These are phyloP conservation scores for Aristolochia fimbriata DNA, from an alignment of 164 flowering plant species.

Conservation along the genomic window DNA sequence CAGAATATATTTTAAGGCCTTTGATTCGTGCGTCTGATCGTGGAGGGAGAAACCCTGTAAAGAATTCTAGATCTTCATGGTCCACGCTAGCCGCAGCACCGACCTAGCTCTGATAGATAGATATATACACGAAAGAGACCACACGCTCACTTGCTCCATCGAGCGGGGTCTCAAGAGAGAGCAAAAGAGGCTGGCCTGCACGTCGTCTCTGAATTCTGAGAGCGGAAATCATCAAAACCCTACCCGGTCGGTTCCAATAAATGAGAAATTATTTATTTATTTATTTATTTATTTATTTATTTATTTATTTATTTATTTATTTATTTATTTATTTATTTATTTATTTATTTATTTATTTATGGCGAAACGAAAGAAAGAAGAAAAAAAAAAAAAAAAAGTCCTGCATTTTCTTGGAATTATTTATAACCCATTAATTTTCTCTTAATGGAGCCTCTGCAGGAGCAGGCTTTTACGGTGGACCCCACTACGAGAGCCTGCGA, in stretches of 20 bases:
- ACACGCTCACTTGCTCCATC: too few species aligned
- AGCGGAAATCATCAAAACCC: background rate
- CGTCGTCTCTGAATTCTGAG: background rate
- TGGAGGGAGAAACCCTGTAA: too few species aligned
- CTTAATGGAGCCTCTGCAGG: conserved; percentile 10
- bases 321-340: background rate
- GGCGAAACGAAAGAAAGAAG: background rate
- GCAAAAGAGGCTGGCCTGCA: too few species aligned
- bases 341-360: background rate
- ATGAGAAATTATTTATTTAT: background rate
- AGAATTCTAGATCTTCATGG: too few species aligned
- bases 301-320: background rate
- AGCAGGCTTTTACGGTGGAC: conserved; percentile 9
- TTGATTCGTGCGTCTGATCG: too few species aligned
- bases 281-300: background rate
- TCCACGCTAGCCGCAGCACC: too few species aligned
- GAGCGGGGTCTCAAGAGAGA: too few species aligned
- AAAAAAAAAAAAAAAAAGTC: background rate
- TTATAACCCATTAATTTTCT: background rate
- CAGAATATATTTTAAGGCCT: too few species aligned
- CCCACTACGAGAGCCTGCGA: conserved; percentile 4
- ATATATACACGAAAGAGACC: too few species aligned
- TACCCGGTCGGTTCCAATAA: too few species aligned
- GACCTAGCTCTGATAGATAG: too few species aligned
- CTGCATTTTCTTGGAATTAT: too few species aligned